phyloP scores from a whole-genome alignment of 2,329 filamentous ascomycete genomes.

The Arthroderma uncinatum region DNA sequence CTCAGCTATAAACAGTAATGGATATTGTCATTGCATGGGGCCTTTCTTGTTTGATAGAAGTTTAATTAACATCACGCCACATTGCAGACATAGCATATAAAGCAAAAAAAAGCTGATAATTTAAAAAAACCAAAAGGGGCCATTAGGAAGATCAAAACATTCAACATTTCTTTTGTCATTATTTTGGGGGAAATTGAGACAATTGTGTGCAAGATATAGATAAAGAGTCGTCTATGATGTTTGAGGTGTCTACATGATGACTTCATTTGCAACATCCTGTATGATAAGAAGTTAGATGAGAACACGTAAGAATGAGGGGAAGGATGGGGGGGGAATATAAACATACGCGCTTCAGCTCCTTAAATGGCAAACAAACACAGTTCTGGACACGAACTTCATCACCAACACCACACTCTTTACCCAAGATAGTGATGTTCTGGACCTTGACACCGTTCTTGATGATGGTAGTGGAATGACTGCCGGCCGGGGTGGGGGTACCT shows the following conservation, averaged over 20 bases:
- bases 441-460: slow-evolving; percentile 98
- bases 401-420: slow-evolving; percentile 87
- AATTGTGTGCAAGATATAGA: not conserved
- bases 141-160: not conserved
- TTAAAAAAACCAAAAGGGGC: not conserved
- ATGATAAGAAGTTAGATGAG: slow-evolving; percentile 9
- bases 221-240: not conserved
- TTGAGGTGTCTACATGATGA: slow-evolving; percentile 57
- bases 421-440: slow-evolving; percentile 92
- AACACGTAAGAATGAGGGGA: not conserved
- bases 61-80: not conserved
- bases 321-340: not conserved
- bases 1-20: not conserved
- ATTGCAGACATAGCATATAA: not conserved
- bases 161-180: not conserved
- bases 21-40: not conserved
- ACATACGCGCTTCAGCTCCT: slow-evolving; percentile 90
- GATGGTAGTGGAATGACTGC: slow-evolving; percentile 84
- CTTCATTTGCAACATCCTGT: slow-evolving; percentile 59
- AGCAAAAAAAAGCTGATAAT: not conserved
- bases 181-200: not conserved
- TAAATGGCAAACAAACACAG: slow-evolving; percentile 93
- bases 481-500: slow-evolving; percentile 77
- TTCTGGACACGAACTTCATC: slow-evolving; percentile 96
- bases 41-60: not conserved